phyloP scores from a whole-genome alignment of 2,329 filamentous ascomycete genomes.

The Microascus cirrosus region DNA sequence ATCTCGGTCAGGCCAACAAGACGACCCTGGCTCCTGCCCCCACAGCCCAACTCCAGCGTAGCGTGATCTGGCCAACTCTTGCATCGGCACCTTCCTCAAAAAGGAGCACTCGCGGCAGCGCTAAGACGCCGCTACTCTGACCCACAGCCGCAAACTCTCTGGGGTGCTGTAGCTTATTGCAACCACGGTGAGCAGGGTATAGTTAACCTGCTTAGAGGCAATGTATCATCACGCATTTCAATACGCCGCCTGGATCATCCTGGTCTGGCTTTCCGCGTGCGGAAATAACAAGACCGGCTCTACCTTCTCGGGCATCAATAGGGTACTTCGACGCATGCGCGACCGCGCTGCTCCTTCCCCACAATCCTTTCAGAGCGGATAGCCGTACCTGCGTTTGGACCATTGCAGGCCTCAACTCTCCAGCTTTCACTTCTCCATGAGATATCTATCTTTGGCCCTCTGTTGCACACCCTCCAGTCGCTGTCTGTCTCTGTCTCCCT shows the following conservation, averaged over 20 bases:
- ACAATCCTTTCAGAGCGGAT: not conserved
- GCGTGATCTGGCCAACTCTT: not conserved
- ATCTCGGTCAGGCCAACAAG: no score
- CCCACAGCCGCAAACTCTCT: not conserved
- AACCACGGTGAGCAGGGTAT: no score
- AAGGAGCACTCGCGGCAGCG: not conserved
- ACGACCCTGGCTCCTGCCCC: not conserved
- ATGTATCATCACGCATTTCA: no score
- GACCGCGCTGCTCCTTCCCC: not conserved
- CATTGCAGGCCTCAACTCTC: not conserved
- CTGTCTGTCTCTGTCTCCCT: not conserved
- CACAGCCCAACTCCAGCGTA: not conserved
- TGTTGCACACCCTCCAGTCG: not conserved
- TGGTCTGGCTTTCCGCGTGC: no score
- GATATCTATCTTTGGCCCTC: not conserved
- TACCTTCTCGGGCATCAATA: no score
- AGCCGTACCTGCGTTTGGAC: not conserved
- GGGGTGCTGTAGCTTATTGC: not conserved
- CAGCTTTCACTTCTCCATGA: not conserved
- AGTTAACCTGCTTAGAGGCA: no score
- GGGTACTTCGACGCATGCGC: no score
- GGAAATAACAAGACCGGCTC: no score
- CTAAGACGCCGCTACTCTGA: not conserved
- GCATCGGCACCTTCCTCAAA: not conserved
- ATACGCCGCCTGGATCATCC: no score